Percentiles rank a stretch among this genome's conserved stretches.
phyloP scores from a whole-genome alignment of 768 basidiomycete species.

The Russula dissimulans region DNA sequence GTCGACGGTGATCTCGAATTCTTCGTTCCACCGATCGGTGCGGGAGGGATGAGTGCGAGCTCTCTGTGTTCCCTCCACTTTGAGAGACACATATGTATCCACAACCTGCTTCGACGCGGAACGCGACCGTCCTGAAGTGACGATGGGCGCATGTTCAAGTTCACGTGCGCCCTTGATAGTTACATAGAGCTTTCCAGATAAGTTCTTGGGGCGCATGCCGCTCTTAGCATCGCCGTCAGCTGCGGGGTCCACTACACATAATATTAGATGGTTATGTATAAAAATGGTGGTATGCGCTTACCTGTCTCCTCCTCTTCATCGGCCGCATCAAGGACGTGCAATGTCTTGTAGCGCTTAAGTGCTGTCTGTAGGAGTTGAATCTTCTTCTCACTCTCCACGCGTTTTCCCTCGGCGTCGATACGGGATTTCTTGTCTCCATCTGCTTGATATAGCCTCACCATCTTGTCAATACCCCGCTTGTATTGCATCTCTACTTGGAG shows the following conservation, averaged over 20 bases:
- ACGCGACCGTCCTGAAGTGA: constrained; percentile 48
- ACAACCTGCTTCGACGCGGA: constrained; percentile 68
- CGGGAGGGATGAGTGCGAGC: constrained; percentile 88
- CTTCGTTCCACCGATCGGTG: constrained; percentile 96
- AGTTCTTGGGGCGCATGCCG: constrained; percentile 84
- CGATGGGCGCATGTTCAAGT: constrained; percentile 85
- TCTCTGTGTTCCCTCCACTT: constrained; percentile 91
- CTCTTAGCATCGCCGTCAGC: constrained; percentile 77
- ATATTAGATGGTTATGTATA: neutral
- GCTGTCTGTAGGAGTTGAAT: constrained; percentile 88
- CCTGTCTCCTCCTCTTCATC: constrained; percentile 72
- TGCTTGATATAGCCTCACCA: constrained; percentile 92
- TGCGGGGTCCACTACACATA: constrained; percentile 17
- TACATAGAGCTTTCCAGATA: constrained; percentile 87
- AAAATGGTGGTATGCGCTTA: constrained; percentile 25
- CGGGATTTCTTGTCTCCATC: constrained; percentile 97
- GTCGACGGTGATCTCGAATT: constrained; percentile 92
- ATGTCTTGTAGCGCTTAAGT: constrained; percentile 91
- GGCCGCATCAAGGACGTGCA: constrained; percentile 86
- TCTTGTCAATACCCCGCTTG: constrained; percentile 97
- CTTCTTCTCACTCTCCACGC: constrained; percentile 92
- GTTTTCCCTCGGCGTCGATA: constrained; percentile 88
- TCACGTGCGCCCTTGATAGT: constrained; percentile 87
- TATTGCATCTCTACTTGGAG: constrained; percentile 97
- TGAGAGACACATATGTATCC: constrained; percentile 89